Evolutionary conservation across 805 yeast genomes (phyloP).

Genomic region (Pichia eremophila): DNA sequence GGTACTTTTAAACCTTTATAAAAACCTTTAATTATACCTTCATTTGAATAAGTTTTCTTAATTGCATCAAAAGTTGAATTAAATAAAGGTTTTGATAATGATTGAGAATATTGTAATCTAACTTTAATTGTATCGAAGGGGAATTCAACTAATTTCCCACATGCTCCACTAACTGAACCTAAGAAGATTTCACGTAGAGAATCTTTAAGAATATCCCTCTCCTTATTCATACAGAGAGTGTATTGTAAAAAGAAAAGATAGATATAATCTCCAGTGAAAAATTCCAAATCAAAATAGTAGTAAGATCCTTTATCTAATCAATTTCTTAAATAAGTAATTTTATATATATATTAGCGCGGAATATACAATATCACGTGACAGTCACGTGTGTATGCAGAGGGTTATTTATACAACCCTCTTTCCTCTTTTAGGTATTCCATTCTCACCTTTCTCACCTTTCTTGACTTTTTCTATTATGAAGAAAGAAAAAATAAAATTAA

Average conservation of each 20-base stretch:
- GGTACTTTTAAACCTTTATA: slow-evolving; percentile 79
- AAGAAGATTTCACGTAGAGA: slow-evolving; percentile 33
- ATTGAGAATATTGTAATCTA: slow-evolving; percentile 65
- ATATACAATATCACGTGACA: no score
- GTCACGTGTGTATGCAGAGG: no score
- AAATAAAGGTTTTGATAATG: slow-evolving; percentile 40
- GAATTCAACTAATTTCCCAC: slow-evolving; percentile 78
- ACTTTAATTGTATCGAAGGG: slow-evolving; percentile 94
- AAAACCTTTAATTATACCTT: slow-evolving; percentile 65
- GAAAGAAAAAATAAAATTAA: no score
- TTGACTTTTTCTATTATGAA: no score
- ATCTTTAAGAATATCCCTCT: slow-evolving; percentile 14
- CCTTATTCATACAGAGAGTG: neutral
- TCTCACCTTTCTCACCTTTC: no score
- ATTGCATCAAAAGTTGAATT: slow-evolving; percentile 61
- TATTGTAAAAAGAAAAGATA: neutral
- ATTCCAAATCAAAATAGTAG: no score
- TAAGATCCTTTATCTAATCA: no score
- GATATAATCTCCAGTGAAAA: neutral
- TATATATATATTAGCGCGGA: no score
- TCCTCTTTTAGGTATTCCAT: neutral
- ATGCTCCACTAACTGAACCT: slow-evolving; percentile 64
- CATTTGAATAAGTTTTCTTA: slow-evolving; percentile 46
- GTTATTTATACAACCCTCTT: no score
- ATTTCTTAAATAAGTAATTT: no score